Evolutionary conservation across 257 asterid genomes (phyloP).

Genomic region (Verbena officinalis): DNA sequence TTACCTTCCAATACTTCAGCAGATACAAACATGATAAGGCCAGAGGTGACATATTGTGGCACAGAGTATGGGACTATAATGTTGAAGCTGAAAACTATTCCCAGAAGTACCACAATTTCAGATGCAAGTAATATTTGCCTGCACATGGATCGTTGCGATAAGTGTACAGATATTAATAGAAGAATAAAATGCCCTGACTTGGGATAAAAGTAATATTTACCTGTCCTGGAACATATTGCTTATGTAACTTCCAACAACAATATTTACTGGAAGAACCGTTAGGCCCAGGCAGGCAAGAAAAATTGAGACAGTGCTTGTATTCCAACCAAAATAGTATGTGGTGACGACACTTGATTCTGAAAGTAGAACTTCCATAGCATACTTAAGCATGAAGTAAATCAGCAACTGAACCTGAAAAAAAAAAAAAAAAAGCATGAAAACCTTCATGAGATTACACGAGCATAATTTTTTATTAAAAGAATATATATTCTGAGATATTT

Average conservation of each 20-base stretch:
- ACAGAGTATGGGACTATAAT: constrained; percentile 62
- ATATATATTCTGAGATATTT: neutral
- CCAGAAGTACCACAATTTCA: constrained; percentile 81
- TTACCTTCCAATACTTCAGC: constrained; percentile 97
- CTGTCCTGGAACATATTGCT: constrained; percentile 98
- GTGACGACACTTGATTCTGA: constrained; percentile 97
- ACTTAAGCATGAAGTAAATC: constrained; percentile 97
- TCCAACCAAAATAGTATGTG: constrained; percentile 85
- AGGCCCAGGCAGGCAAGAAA: constrained; percentile 93
- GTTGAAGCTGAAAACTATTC: constrained; percentile 87
- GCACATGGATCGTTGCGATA: constrained; percentile 30
- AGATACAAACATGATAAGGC: constrained; percentile 92
- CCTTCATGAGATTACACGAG: constrained; percentile 17
- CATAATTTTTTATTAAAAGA: neutral
- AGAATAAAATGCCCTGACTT: no score
- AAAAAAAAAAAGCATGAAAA: constrained; percentile 25
- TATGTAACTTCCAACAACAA: constrained; percentile 85
- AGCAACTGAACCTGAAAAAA: constrained; percentile 85
- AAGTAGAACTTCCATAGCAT: constrained; percentile 93
- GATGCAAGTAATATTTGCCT: constrained; percentile 95
- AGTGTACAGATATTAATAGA: neutral
- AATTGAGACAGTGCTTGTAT: constrained; percentile 78
- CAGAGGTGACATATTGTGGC: constrained; percentile 84
- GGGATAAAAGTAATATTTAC: constrained; percentile 37
- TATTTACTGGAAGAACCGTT: constrained; percentile 89